Evolutionary conservation across 2,329 filamentous ascomycete genomes (phyloP), one percentile per base, ranked within the genome.

Genomic region (Gliomastix tumulicola): DNA sequence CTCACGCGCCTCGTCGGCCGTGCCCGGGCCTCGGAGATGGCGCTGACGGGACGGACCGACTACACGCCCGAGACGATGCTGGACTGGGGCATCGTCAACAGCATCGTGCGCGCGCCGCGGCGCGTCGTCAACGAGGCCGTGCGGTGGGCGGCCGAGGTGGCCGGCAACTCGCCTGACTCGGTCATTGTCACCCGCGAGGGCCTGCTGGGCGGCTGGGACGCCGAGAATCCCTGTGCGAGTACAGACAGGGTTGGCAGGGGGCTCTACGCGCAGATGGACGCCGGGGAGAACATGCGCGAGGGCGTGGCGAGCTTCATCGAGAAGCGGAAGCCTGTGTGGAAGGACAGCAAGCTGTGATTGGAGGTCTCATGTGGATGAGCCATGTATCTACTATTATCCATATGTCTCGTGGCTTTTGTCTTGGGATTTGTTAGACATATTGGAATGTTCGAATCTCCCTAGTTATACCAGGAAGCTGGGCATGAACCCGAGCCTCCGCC

Each of bases 261-360:
- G 3, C 73, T 79, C 65, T 81, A 75, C 49, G 63, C 63, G 37
- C 65, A 65, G 41, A 66, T 89, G 38, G 67, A 80, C 43, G 69
- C 65, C 3, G 82, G 77, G 0, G 79, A 84, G 46, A 90, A 90
- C 57, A 79, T 87, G 59, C 74, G 71, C 38, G 84, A 89, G 60
- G 86, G 85, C 0, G 66, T 89, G 16, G 65, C 56, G 59, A 84
- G 83, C 41, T 90, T 90, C 64, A 79, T 84, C 15, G 83, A 88
- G 68, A 87, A 80, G 69, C 68, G 82, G 51, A 71, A 74, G 59
- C 76, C 84, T 3, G 65, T 65, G 25, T 89, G 84, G 83, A 73
- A 66, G 49, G 65, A 76, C 39, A 79, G 75, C 51, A 80, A 79
- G 55, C 48, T 81, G 46, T 81, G 30, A 38, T n/a, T n/a, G n/a